Conservation (phyloP, 208 protist genomes). For the Histomonas meleagridis region DNA sequence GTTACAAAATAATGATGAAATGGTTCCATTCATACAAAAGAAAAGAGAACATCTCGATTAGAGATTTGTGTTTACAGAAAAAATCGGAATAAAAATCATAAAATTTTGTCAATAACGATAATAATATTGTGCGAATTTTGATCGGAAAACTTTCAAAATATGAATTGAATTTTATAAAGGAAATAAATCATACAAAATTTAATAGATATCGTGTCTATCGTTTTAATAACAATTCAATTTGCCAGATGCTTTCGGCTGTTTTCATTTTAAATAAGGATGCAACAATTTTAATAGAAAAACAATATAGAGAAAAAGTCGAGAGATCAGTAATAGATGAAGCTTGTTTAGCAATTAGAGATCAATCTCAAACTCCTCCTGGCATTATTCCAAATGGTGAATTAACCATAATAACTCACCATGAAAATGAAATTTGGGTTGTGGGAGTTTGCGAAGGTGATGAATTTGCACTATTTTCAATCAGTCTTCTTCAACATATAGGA, state of each 20-base stretch:
- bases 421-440: conserved; percentile 2
- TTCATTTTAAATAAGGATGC: conserved; percentile 35
- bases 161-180: too few species aligned
- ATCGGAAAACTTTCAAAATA: too few species aligned
- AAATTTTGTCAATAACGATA: too few species aligned
- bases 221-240: too few species aligned
- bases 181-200: too few species aligned
- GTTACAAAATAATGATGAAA: too few species aligned
- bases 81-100: too few species aligned
- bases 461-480: not conserved
- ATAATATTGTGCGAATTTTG: too few species aligned
- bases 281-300: conserved; percentile 26
- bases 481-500: not conserved
- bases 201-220: too few species aligned
- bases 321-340: not conserved
- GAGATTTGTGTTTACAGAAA: too few species aligned
- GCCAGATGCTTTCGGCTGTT: not conserved
- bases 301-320: not conserved
- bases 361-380: not conserved
- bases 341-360: not conserved
- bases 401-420: not conserved
- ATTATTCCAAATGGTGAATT: not conserved
- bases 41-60: too few species aligned
- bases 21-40: too few species aligned
- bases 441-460: conserved; percentile 26